Evolutionary conservation across 169 alveolate species (phyloP).

Genomic region (Plasmodium ovale): DNA sequence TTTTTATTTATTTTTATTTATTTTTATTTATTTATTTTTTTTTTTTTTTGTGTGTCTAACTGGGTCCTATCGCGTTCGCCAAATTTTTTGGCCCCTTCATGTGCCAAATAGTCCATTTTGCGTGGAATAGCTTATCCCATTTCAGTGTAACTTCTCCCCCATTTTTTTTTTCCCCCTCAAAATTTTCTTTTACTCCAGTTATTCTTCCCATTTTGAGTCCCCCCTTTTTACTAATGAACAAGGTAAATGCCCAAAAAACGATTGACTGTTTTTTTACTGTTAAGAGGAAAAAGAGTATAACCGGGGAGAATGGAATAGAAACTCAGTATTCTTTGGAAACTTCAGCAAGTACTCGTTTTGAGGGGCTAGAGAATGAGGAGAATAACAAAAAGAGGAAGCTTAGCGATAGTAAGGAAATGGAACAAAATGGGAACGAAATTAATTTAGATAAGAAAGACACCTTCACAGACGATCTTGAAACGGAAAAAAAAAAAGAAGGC

Average conservation of each 20-base stretch:
- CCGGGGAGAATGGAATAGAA: background rate
- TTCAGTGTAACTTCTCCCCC: too few relatives aligned
- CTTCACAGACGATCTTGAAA: background rate
- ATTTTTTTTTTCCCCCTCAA: background rate
- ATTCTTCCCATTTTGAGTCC: background rate
- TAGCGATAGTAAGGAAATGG: background rate
- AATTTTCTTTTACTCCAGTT: background rate
- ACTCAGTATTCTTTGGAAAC: conserved; percentile 8
- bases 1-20: too few relatives aligned
- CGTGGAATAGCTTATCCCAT: too few relatives aligned
- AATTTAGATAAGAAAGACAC: background rate
- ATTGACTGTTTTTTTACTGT: conserved; percentile 50
- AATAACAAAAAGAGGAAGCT: conserved; percentile 44
- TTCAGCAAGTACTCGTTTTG: conserved; percentile 2
- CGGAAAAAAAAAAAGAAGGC: background rate
- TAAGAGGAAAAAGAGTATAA: conserved; percentile 40
- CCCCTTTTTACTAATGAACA: conserved; percentile 20
- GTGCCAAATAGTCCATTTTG: too few relatives aligned
- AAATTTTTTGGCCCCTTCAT: too few relatives aligned
- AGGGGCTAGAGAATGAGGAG: conserved; percentile 7
- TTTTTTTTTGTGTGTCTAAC: conserved; percentile 1
- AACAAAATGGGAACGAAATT: background rate
- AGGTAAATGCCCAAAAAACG: conserved; percentile 55
- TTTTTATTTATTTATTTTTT: too few relatives aligned
- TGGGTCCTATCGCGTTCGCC: background rate